phyloP scores from a whole-genome alignment of 2,329 filamentous ascomycete species.

The Monilinia polystroma region DNA sequence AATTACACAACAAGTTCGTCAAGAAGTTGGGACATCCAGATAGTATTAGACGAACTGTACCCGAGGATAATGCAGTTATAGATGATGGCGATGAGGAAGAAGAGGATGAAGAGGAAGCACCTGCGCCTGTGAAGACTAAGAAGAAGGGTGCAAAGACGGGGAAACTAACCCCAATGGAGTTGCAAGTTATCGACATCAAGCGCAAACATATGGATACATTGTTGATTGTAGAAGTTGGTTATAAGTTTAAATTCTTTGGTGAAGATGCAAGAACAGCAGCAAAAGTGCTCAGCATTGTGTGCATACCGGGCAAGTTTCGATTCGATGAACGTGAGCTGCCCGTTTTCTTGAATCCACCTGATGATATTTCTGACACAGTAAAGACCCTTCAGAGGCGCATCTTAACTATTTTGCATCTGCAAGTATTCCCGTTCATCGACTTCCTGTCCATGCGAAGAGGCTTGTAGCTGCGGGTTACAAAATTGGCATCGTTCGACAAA shows the following conservation, averaged over 20 bases:
- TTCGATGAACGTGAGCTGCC: conserved; percentile 76
- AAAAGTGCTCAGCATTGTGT: conserved; percentile 90
- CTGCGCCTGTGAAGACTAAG: conserved; percentile 49
- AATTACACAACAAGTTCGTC: conserved; percentile 80
- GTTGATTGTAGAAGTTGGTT: conserved; percentile 91
- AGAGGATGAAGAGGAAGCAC: conserved; percentile 54
- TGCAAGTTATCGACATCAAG: conserved; percentile 93
- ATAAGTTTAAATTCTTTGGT: conserved; percentile 97
- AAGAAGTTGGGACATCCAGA: conserved; percentile 87
- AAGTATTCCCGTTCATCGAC: conserved; percentile 87
- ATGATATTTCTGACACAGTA: conserved; percentile 29
- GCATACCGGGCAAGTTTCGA: conserved; percentile 90
- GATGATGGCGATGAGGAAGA: conserved; percentile 56
- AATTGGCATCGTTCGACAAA: conserved; percentile 89
- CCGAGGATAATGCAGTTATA: conserved; percentile 51
- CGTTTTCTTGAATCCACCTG: conserved; percentile 11
- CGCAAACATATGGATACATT: conserved; percentile 84
- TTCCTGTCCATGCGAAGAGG: conserved; percentile 91
- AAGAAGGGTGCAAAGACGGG: conserved; percentile 71
- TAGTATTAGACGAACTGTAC: conserved; percentile 61
- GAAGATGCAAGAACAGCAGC: conserved; percentile 89
- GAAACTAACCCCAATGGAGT: conserved; percentile 92
- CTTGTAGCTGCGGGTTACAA: conserved; percentile 92
- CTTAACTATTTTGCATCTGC: conserved; percentile 90
- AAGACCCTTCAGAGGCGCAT: conserved; percentile 85